Base-by-base conservation (phyloP, 345 rosid genomes). In the Populus ilicifolia region DNA sequence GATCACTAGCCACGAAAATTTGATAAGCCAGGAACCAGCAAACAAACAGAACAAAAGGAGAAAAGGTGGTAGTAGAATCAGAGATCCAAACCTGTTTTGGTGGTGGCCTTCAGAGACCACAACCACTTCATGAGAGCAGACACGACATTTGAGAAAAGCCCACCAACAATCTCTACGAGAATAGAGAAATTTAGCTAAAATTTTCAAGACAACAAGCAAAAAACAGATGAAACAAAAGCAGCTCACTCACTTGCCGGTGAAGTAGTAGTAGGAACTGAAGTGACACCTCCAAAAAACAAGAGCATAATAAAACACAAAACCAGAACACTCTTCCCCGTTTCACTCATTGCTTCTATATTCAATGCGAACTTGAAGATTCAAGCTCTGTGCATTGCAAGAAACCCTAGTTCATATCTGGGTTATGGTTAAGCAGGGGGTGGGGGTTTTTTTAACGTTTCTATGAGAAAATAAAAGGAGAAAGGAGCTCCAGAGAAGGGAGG, bases 41-140 rank as follows among this genome's bases (percentile, higher is more conserved):
- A n/a, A 13, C 17, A 65, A 38, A 52, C 48, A 65, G 36, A 18
- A 21, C 17, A 54, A 18, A 61, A 54, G 38, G 6, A 33, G 54
- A n/a, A 79, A 78, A 65, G 69, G 11, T 29, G 68, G 68, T 39
- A 14, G 16, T 23, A 62, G 64, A 85, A 69, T 77, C 66, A 78
- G 69, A 79, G 87, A 86, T 84, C 79, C 64, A 63, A 82, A 96
- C 99, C 92, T 87, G 99, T 90, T 86, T 91, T 94, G 23, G 97
- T 89, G 76, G 93, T 87, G 83, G 97, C 77, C 85, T 90, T 96
- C 82, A 96, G 93, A 43, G 97, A 96, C 92, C 96, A 90, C 30
- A 93, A 13, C 99, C 97, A 89, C 88, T 96, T 96, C 95, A 91
- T 83, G 35, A 83, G 83, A 12, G 87, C 84, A 76, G 98, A 86